phyloP scores from a whole-genome alignment of 1,139 yeast genomes.

The Blastobotrys serpentis region DNA sequence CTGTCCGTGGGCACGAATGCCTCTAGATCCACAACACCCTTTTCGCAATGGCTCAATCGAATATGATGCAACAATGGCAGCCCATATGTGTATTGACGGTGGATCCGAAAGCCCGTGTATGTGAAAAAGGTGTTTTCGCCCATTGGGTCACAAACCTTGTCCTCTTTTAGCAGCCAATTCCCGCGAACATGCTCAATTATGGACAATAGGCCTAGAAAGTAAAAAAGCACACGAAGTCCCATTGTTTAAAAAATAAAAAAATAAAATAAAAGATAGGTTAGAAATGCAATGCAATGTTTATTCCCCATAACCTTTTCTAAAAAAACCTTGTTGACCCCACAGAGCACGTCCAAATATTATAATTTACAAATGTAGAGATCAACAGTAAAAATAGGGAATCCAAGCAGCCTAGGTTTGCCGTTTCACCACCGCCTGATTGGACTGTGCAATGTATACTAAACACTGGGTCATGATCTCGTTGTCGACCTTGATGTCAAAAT shows the following conservation, averaged over 20 bases:
- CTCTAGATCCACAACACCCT: conserved; percentile 53
- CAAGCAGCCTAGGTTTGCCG: too few species aligned
- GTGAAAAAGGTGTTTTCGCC: conserved; percentile 37
- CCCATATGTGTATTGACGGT: conserved; percentile 47
- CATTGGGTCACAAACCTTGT: conserved; percentile 43
- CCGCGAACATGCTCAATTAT: conserved; percentile 7
- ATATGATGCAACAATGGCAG: conserved; percentile 50
- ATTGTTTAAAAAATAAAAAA: background rate
- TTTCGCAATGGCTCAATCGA: conserved; percentile 53
- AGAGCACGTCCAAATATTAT: too few species aligned
- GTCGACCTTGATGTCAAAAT: conserved; percentile 40
- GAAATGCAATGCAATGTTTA: too few species aligned
- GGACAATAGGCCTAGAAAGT: too few species aligned
- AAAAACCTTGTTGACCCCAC: too few species aligned
- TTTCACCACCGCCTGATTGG: background rate
- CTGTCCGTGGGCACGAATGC: conserved; percentile 41
- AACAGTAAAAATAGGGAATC: too few species aligned
- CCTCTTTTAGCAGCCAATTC: conserved; percentile 31
- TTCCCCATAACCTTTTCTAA: too few species aligned
- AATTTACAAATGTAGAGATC: too few species aligned
- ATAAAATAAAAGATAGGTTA: background rate
- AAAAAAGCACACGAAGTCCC: background rate
- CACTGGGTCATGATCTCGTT: conserved; percentile 31
- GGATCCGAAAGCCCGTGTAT: conserved; percentile 61
- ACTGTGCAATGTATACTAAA: conserved; percentile 21